A percentile compares a stretch with the other conserved stretches of the same genome.
phyloP scores from a whole-genome alignment of 305 asterid genomes.

The Nicotiana rustica region DNA sequence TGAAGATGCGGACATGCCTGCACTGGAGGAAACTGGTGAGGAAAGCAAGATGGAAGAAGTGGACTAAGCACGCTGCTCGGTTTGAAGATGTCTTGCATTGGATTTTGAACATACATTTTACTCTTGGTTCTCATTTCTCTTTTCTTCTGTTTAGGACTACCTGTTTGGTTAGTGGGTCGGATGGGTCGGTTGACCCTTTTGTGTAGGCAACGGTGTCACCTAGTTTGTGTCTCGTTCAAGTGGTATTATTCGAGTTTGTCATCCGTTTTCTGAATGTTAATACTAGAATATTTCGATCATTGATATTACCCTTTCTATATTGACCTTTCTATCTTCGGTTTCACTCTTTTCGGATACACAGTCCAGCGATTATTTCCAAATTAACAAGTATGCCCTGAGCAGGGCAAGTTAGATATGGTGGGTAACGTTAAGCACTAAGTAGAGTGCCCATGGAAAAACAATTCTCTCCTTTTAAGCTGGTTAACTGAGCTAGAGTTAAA shows the following conservation, averaged over 20 bases:
- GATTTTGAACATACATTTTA: background rate
- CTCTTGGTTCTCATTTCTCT: background rate
- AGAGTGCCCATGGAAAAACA: background rate
- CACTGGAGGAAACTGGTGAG: slow-evolving; percentile 54
- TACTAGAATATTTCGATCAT: background rate
- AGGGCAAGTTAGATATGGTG: background rate
- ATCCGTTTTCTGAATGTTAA: background rate
- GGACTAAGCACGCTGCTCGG: slow-evolving; percentile 28
- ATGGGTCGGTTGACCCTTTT: background rate
- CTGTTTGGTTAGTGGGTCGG: background rate
- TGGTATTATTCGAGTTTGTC: no score
- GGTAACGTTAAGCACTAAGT: background rate
- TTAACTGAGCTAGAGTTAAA: background rate
- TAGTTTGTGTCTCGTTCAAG: background rate
- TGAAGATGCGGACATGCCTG: slow-evolving; percentile 56
- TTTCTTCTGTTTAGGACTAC: background rate
- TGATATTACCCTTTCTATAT: background rate
- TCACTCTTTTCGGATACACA: background rate
- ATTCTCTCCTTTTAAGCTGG: background rate
- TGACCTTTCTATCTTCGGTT: background rate
- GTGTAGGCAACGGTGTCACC: background rate
- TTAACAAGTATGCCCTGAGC: background rate
- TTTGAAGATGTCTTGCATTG: background rate
- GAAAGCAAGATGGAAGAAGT: slow-evolving; percentile 77
- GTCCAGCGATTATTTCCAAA: background rate